Evolutionary conservation across 352 stramenopile genomes (phyloP).

Genomic region (Phytophthora multivora): DNA sequence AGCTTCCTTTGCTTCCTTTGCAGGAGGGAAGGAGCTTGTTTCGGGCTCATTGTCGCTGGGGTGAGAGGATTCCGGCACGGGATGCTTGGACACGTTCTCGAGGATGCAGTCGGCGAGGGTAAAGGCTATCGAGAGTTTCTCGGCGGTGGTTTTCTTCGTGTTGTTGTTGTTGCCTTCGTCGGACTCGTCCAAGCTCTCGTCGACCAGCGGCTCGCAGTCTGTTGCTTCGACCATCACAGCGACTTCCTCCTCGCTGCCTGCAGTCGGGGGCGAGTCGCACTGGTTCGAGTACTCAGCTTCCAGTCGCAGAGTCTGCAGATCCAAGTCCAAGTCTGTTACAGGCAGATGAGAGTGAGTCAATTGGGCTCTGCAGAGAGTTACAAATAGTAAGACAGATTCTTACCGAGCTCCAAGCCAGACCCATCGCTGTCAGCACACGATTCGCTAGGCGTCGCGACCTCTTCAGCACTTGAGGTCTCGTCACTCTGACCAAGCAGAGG

Average conservation of each 20-base stretch:
- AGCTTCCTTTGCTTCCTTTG: conserved; percentile 32
- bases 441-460: not conserved
- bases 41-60: conserved; percentile 17
- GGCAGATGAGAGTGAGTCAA: not conserved
- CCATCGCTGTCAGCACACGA: conserved; percentile 4
- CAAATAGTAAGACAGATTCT: not conserved
- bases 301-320: conserved; percentile 29
- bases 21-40: conserved; percentile 7
- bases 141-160: not conserved
- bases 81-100: conserved; percentile 5
- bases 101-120: conserved; percentile 9
- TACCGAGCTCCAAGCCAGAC: conserved; percentile 22
- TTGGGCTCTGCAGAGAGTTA: not conserved
- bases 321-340: conserved; percentile 38
- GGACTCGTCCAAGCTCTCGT: conserved; percentile 3
- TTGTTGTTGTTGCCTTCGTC: conserved; percentile 27
- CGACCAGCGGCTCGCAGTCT: conserved; percentile 12
- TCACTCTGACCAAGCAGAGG: conserved; percentile 16
- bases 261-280: conserved; percentile 38
- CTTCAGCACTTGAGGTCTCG: conserved; percentile 1
- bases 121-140: conserved; percentile 21
- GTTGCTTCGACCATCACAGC: conserved; percentile 12
- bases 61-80: conserved; percentile 23
- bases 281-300: conserved; percentile 58
- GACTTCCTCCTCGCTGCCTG: conserved; percentile 10